Evolutionary conservation across 257 asterid species (phyloP), one percentile per base, ranked within the genome.

Genomic region (Anisodus acutangulus): DNA sequence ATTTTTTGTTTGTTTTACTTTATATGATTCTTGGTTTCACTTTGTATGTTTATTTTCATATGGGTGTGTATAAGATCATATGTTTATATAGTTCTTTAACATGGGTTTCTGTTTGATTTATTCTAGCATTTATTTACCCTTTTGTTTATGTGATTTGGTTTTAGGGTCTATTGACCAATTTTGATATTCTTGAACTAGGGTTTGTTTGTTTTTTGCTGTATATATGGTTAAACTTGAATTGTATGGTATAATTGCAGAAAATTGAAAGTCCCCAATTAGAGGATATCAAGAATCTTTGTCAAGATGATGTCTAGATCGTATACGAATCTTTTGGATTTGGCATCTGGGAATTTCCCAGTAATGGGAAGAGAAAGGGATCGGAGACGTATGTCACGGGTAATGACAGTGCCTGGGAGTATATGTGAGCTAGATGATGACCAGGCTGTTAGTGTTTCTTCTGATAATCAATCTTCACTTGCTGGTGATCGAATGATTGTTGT

Each of bases 331-430:
- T 86, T 93, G 83, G 98, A 94, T 85, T 91, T 94, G 89, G 98
- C 98, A 78, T 90, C 97, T 16, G 98, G 96, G 87, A 94, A 94
- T 91, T 91, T 93, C 80, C 95, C 95, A 22, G 93, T 85, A 45
- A 89, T 91, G 91, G 92, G 95, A 78, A 86, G 89, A 89, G 98
- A 92, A 85, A 94, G 88, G 89, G 97, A 92, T 87, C 86, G 91
- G 80, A 88, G 58, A 88, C 91, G 95, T 83, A 88, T 94, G 76
- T 94, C 97, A 1, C 88, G 95, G 89, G 94, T 91, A 63, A 94
- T 94, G 98, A 94, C 98, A 9, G 98, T 94, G 72, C 98, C 98
- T 0, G 98, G 98, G 83, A 93, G 91, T 87, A 91, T 92, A n/a
- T 83, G 88, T 11, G 97, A 92, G 91, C 88, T 94, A 8, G 98